Evolutionary conservation across 148 eudicot species (phyloP), one percentile per base, ranked within the genome.

Genomic region (Fallopia convolvulus): DNA sequence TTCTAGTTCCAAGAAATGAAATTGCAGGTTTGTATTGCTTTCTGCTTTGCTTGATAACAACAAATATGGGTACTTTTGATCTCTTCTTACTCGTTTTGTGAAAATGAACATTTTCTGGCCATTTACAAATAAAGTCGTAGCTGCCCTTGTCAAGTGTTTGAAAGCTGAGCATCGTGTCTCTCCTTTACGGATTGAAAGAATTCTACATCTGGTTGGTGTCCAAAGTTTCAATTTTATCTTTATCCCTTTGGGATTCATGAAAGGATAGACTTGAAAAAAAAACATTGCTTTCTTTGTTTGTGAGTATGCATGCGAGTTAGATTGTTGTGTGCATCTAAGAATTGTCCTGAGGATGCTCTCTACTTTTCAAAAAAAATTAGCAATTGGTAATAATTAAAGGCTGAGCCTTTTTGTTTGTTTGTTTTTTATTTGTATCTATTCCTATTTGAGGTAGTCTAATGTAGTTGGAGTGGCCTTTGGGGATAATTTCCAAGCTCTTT

Each of bases 401-500:
- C 0, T 20, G 63, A 14, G 56, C 5, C 56, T 52, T 52, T 20
- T n/a, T 26, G 30, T 26, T 26, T 26, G 30, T 26, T 26, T 26
- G 30, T 26, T 26, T 26, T 26, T 26, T 26, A 26, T 26, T 26
- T n/a, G 46, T n/a, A n/a, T n/a, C 30, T 26, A 1, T 26, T 26
- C 30, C 30, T 26, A 26, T 26, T 56, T 56, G 30, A 23, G 1
- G 18, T 56, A 21, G 30, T 56, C 30, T 26, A 26, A 26, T 26
- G 30, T 56, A 5, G 63, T n/a, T 56, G 20, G 60, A 53, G 60
- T 21, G 56, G 61, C 21, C 20, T 21, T 21, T 55, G 20, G 26
- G 61, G 61, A 55, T 61, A 61, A 61, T 21, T 56, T 56, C 61
- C n/a, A 55, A 55, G n/a, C 66, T 60, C 12, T 61, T 30, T 61